phyloP scores from a whole-genome alignment of 768 basidiomycete genomes.

The Mycena alexandri region DNA sequence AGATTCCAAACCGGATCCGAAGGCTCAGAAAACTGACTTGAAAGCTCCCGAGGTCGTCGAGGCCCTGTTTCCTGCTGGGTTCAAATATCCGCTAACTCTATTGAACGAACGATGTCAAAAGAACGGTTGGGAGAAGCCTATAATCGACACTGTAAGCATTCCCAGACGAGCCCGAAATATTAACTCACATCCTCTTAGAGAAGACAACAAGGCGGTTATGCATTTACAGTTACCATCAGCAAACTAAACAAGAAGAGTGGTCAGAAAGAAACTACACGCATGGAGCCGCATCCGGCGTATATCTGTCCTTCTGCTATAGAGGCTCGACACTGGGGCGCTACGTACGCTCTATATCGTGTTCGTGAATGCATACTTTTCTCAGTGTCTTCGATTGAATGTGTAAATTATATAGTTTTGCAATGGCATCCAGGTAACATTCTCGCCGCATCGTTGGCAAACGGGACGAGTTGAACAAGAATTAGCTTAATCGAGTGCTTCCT shows the following conservation, averaged over 20 bases:
- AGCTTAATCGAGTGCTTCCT: slow-evolving; percentile 82
- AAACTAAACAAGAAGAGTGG: slow-evolving; percentile 79
- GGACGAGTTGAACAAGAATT: slow-evolving; percentile 76
- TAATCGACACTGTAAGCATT: slow-evolving; percentile 76
- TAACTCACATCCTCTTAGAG: slow-evolving; percentile 50
- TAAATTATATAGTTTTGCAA: slow-evolving; percentile 74
- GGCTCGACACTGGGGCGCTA: slow-evolving; percentile 93
- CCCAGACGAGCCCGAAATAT: slow-evolving; percentile 18
- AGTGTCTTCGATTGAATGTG: slow-evolving; percentile 43
- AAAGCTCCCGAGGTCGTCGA: slow-evolving; percentile 48
- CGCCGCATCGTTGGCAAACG: slow-evolving; percentile 80
- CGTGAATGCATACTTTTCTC: slow-evolving; percentile 49
- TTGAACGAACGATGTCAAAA: slow-evolving; percentile 93
- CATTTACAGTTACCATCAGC: slow-evolving; percentile 77
- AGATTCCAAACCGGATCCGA: slow-evolving; percentile 44
- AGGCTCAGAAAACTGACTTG: slow-evolving; percentile 34
- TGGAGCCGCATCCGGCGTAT: slow-evolving; percentile 83
- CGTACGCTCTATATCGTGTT: slow-evolving; percentile 89
- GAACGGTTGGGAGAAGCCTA: slow-evolving; percentile 88
- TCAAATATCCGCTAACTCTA: slow-evolving; percentile 84
- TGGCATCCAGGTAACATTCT: slow-evolving; percentile 71
- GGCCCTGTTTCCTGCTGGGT: slow-evolving; percentile 85
- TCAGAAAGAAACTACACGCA: slow-evolving; percentile 73
- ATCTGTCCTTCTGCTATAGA: slow-evolving; percentile 76
- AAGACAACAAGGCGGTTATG: slow-evolving; percentile 63